phyloP scores from a whole-genome alignment of 2,329 filamentous ascomycete genomes.

The Ceratocystis destructans region DNA sequence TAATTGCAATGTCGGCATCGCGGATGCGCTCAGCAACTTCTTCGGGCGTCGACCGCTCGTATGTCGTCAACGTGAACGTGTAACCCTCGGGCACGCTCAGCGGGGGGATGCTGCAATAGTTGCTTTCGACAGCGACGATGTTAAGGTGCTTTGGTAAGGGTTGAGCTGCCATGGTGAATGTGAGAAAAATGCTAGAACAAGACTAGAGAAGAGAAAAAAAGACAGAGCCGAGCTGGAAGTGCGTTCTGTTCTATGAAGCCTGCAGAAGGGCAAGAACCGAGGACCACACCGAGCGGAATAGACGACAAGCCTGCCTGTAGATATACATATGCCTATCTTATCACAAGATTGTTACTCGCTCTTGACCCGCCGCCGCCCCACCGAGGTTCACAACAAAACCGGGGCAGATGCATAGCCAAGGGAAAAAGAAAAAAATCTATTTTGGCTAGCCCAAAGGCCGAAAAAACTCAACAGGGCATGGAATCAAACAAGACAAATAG shows the following conservation, averaged over 20 bases:
- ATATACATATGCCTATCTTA: not conserved
- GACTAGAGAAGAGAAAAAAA: not conserved
- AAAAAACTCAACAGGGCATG: too few relatives aligned
- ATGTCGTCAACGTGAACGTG: constrained; percentile 12
- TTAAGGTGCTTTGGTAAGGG: constrained; percentile 14
- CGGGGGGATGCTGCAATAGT: constrained; percentile 15
- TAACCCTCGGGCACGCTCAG: constrained; percentile 16
- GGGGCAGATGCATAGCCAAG: too few relatives aligned
- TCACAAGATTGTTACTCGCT: not conserved
- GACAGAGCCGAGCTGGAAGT: too few relatives aligned
- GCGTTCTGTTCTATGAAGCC: too few relatives aligned
- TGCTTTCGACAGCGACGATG: constrained; percentile 16
- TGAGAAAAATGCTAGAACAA: not conserved
- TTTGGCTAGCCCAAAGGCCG: too few relatives aligned
- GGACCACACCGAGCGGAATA: not conserved
- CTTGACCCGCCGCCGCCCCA: not conserved
- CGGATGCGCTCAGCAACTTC: constrained; percentile 19
- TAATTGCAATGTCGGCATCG: constrained; percentile 24
- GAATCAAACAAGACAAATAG: too few relatives aligned
- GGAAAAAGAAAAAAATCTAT: too few relatives aligned
- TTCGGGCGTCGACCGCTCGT: constrained; percentile 7
- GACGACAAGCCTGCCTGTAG: not conserved
- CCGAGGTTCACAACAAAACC: not conserved
- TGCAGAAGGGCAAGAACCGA: not conserved
- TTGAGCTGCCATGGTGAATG: not conserved